Percentiles rank a stretch among this genome's conserved stretches.
These are phyloP conservation scores for Salvia sclarea DNA, from an alignment of 305 asterid species.

Conservation along the genomic window DNA sequence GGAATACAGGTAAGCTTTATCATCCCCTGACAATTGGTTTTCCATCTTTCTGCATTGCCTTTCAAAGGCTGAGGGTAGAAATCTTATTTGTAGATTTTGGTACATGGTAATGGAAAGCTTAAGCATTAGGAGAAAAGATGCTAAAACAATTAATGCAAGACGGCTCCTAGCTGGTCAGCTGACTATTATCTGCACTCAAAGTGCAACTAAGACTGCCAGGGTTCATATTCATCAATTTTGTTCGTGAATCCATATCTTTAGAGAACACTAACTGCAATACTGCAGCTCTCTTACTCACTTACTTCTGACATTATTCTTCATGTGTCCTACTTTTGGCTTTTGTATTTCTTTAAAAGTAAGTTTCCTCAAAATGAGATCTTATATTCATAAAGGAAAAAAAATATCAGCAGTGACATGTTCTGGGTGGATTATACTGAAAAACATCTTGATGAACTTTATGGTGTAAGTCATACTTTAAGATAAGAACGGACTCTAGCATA, in stretches of 20 bases:
- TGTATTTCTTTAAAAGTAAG: background rate
- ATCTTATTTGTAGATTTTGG: background rate
- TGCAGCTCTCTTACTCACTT: background rate
- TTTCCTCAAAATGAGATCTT: background rate
- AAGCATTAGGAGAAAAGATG: background rate
- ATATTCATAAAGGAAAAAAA: too few relatives aligned
- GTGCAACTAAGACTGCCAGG: background rate
- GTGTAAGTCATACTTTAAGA: background rate
- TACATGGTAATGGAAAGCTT: background rate
- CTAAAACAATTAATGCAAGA: background rate
- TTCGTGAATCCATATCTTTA: background rate
- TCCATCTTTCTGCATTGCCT: background rate
- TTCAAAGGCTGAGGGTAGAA: background rate
- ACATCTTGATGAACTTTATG: background rate
- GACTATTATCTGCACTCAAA: background rate
- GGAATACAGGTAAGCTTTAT: constrained; percentile 58
- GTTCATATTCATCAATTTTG: background rate
- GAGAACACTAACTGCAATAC: background rate
- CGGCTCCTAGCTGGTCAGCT: background rate
- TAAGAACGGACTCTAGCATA: background rate
- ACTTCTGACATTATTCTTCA: background rate
- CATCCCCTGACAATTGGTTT: background rate
- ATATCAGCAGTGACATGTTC: too few relatives aligned
- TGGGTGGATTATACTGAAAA: constrained; percentile 1
- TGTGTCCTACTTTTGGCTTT: background rate